These are phyloP conservation scores for Fusarium sp. DNA, from an alignment of 2,329 filamentous ascomycete genomes.

Conservation along the genomic window DNA sequence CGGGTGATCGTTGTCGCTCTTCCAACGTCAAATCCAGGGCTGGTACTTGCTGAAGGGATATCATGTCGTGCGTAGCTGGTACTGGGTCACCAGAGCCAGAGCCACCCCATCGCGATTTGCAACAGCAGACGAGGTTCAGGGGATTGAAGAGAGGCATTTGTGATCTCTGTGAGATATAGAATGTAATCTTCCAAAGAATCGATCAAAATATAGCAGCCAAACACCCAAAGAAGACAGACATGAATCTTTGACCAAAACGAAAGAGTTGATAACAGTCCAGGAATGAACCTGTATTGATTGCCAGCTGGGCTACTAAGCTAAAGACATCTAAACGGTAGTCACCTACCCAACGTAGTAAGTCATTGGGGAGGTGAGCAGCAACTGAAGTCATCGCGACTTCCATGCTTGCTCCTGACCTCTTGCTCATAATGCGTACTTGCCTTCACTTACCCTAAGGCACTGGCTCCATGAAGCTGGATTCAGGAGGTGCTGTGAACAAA, in stretches of 20 bases:
- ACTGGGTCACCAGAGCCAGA: neutral
- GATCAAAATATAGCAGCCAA: conserved; percentile 18
- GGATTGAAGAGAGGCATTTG: neutral
- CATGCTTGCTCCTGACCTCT: neutral
- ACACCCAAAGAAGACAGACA: conserved; percentile 10
- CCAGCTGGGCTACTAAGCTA: neutral
- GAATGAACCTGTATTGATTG: neutral
- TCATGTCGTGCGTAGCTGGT: neutral
- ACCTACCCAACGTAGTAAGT: neutral
- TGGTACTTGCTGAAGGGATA: conserved; percentile 7
- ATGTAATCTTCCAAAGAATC: conserved; percentile 34
- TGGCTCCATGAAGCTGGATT: neutral
- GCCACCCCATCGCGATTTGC: conserved; percentile 24
- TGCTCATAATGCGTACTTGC: neutral
- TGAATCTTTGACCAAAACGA: conserved; percentile 4
- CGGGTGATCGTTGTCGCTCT: neutral
- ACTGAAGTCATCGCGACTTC: conserved; percentile 7
- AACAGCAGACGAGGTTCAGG: conserved; percentile 46
- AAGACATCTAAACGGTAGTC: neutral
- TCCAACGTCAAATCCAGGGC: neutral
- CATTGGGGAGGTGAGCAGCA: neutral
- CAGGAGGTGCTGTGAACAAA: neutral
- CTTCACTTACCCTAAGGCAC: neutral
- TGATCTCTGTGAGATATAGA: neutral
- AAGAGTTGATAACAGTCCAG: conserved; percentile 1